These are phyloP conservation scores for Solanum medicagineum DNA, from an alignment of 257 asterid species.

Conservation along the genomic window DNA sequence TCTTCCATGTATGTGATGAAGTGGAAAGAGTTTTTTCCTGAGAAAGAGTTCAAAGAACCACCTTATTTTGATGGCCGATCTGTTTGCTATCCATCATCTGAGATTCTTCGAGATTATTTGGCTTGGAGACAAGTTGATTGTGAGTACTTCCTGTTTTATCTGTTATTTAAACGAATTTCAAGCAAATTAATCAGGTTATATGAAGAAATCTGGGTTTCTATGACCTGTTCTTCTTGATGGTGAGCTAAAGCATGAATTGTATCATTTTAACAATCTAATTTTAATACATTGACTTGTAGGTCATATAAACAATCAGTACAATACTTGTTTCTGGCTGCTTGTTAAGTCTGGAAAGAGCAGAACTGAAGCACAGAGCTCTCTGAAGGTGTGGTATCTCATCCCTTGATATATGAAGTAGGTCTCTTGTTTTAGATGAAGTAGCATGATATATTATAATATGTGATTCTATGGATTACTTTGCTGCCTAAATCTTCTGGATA, in stretches of 20 bases:
- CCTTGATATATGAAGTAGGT: not conserved
- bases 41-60: constrained; percentile 40
- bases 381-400: constrained; percentile 36
- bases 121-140: constrained; percentile 98
- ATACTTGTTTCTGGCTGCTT: constrained; percentile 93
- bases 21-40: constrained; percentile 60
- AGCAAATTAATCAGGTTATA: not conserved
- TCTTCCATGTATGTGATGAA: constrained; percentile 49
- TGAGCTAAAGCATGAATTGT: not conserved
- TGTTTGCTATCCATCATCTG: constrained; percentile 69
- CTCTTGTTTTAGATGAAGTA: not conserved
- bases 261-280: not conserved
- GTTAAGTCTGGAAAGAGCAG: constrained; percentile 79
- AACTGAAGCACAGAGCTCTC: constrained; percentile 50
- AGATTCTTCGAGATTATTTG: constrained; percentile 62
- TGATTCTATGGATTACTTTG: not conserved
- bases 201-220: not conserved
- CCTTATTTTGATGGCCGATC: constrained; percentile 85
- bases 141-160: constrained; percentile 17
- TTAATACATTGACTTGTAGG: constrained; percentile 32
- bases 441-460: not conserved
- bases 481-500: not conserved
- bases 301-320: constrained; percentile 88
- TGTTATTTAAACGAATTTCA: not conserved
- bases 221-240: not conserved